Base-by-base conservation (phyloP, 1,284 basidiomycete genomes). In the Irpex sp. region DNA sequence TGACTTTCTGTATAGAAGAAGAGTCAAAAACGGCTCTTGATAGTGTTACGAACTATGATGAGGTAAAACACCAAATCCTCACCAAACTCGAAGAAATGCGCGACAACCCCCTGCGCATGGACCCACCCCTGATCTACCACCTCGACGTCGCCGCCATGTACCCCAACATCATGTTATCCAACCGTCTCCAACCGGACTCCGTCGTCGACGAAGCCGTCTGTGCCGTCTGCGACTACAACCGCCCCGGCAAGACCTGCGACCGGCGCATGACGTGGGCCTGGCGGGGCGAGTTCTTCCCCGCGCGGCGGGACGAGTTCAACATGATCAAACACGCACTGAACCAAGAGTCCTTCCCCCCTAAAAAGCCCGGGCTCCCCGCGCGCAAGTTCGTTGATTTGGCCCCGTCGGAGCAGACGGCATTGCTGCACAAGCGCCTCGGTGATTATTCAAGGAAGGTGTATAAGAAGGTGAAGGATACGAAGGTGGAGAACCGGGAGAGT, bases 81-180 rank as follows among this genome's bases (percentile, higher is more conserved):
- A 72, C 81, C 1, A 89, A 90, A 61, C 87, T 99, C 21, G 95
- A 97, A 74, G 75, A 87, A 65, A 90, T 99, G 81, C 94, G 95
- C 26, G 96, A 99, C 78, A 87, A 93, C 58, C 97, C 97, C 0
- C 84, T 87, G 59, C 92, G 96, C 17, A 83, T 85, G 60, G 97
- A 98, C 78, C 90, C 89, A 26, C 97, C 97, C 0, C 87, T 99
- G 68, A 99, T 99, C 73, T 99, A 99, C 77, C 97, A 99, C 78
- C 79, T 99, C 72, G 97, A 99, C 73, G 97, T 99, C 66, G 97
- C 97, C 1, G 97, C 97, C 68, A 99, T 99, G 97, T 99, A 99
- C 74, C 97, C 97, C 63, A 99, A 99, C 79, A 99, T 99, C 87
- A 99, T 99, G 97, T 91, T 99, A 81, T 98, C 95, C 35, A 99